A percentile compares a stretch with the other conserved stretches of the same genome.
Evolutionary conservation across 495 filamentous ascomycete genomes (phyloP).

Genomic region (Oleoguttula mirabilis): DNA sequence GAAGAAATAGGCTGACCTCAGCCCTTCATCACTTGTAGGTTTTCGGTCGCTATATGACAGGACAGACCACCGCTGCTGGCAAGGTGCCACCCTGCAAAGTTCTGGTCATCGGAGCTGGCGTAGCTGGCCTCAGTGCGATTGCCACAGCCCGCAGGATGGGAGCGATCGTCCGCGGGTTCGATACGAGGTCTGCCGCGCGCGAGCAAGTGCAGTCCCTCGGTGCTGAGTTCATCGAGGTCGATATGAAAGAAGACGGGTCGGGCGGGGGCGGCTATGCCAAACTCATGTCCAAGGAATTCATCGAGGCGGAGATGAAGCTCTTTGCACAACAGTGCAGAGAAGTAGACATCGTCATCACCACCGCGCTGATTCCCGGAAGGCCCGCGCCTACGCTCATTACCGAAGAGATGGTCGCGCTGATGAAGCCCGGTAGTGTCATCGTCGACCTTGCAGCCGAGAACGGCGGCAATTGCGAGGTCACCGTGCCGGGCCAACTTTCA

Average conservation of each 20-base stretch:
- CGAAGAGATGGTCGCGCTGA: slow-evolving; percentile 53
- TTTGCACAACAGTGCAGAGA: slow-evolving; percentile 70
- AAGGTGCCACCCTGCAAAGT: slow-evolving; percentile 65
- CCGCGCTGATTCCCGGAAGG: slow-evolving; percentile 65
- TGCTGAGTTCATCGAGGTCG: slow-evolving; percentile 74
- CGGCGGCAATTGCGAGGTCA: slow-evolving; percentile 70
- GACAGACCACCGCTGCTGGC: slow-evolving; percentile 72
- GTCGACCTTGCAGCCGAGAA: slow-evolving; percentile 73
- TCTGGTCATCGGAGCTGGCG: slow-evolving; percentile 70
- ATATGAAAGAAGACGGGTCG: slow-evolving; percentile 71
- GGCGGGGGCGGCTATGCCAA: slow-evolving; percentile 74
- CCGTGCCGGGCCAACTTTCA: slow-evolving; percentile 52
- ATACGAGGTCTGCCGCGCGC: slow-evolving; percentile 63
- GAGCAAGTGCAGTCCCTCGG: slow-evolving; percentile 78
- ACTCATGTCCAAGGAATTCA: slow-evolving; percentile 81
- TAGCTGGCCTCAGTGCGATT: slow-evolving; percentile 71
- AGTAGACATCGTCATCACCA: slow-evolving; percentile 81
- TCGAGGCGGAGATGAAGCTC: slow-evolving; percentile 76
- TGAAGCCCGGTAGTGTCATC: slow-evolving; percentile 72
- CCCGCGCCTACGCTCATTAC: slow-evolving; percentile 69
- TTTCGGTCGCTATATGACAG: slow-evolving; percentile 71
- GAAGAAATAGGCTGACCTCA: no score
- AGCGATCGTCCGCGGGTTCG: slow-evolving; percentile 75
- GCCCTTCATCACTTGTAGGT: no score
- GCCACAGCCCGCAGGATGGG: slow-evolving; percentile 66